Conservation (phyloP, 78 protist species). For the Paulinella micropora region DNA sequence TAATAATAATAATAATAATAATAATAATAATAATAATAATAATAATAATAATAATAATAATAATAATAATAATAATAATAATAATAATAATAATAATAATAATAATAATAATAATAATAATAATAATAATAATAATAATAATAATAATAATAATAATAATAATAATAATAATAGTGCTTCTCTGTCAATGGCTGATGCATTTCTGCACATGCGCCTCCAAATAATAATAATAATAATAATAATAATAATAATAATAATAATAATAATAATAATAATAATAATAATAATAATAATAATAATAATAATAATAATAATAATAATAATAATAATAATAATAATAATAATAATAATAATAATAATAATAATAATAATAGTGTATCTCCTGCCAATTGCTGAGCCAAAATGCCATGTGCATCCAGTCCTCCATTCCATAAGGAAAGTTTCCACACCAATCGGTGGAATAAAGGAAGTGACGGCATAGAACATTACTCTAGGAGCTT, state of each 20-base stretch:
- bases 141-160: neutral
- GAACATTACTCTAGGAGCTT: no score
- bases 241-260: neutral
- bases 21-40: neutral
- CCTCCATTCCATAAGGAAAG: no score
- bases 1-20: neutral
- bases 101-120: neutral
- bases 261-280: neutral
- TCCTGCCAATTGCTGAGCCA: no score
- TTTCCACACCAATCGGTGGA: no score
- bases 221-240: neutral
- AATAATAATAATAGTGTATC: neutral
- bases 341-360: neutral
- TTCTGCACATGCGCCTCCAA: no score
- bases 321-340: neutral
- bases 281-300: neutral
- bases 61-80: neutral
- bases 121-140: neutral
- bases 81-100: neutral
- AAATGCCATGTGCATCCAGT: no score
- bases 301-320: neutral
- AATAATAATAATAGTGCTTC: neutral
- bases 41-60: neutral
- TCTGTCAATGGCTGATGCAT: no score
- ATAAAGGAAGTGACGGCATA: no score